phyloP scores from a whole-genome alignment of 129 eudicot species.

The Logfia minima region DNA sequence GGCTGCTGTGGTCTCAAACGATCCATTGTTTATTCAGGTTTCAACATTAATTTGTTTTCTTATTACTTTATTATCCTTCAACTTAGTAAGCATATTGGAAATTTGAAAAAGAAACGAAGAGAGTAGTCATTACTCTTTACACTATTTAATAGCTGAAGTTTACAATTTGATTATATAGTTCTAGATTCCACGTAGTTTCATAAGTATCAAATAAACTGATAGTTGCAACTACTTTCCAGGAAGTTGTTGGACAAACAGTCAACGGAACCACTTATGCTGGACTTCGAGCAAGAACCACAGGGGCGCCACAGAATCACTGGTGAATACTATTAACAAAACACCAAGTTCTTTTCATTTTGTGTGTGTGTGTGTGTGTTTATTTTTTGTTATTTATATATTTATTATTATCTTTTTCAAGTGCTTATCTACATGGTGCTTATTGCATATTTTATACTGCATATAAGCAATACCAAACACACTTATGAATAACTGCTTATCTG shows the following conservation, averaged over 20 bases:
- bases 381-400: not conserved
- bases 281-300: slow-evolving; percentile 94
- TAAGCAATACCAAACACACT: no score
- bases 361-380: not conserved
- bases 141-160: not conserved
- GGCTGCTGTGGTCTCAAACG: slow-evolving; percentile 96
- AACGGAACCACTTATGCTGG: slow-evolving; percentile 99
- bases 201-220: slow-evolving; percentile 6
- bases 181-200: not conserved
- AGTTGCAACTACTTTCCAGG: slow-evolving; percentile 45
- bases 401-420: not conserved
- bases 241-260: slow-evolving; percentile 86
- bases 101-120: not conserved
- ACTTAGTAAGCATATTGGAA: not conserved
- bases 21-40: slow-evolving; percentile 78
- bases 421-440: no score
- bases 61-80: not conserved
- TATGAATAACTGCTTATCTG: no score
- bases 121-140: not conserved
- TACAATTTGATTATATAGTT: not conserved
- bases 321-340: slow-evolving; percentile 13
- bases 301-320: slow-evolving; percentile 99
- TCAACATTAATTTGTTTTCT: not conserved
- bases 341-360: not conserved
- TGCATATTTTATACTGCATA: no score